These are phyloP conservation scores for Bipolaris bicolor DNA, from an alignment of 2,329 filamentous ascomycete species.

Conservation along the genomic window DNA sequence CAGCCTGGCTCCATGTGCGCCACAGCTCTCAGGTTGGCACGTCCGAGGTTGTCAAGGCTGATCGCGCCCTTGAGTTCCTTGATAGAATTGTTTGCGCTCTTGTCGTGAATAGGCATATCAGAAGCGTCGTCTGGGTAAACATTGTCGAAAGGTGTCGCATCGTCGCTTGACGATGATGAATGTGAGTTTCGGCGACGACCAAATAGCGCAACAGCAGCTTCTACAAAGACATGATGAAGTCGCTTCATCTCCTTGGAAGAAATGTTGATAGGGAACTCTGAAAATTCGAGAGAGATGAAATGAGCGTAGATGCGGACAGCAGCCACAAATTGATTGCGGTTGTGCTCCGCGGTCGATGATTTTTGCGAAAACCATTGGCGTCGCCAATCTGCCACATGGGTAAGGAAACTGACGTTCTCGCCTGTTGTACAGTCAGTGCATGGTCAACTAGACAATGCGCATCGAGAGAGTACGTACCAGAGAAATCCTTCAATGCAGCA, in stretches of 20 bases:
- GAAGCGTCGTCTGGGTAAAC: slow-evolving; percentile 17
- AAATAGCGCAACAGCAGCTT: slow-evolving; percentile 28
- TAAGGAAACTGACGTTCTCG: slow-evolving; percentile 46
- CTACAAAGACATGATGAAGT: slow-evolving; percentile 36
- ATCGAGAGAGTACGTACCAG: background rate
- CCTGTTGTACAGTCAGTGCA: slow-evolving; percentile 22
- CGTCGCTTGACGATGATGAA: slow-evolving; percentile 25
- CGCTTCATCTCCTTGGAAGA: slow-evolving; percentile 37
- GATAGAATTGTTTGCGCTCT: slow-evolving; percentile 24
- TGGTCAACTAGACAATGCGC: background rate
- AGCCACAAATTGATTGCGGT: slow-evolving; percentile 35
- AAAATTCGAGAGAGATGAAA: slow-evolving; percentile 43
- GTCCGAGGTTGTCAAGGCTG: slow-evolving; percentile 37
- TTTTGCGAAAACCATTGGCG: slow-evolving; percentile 37
- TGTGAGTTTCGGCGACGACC: slow-evolving; percentile 26
- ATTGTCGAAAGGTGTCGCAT: slow-evolving; percentile 39
- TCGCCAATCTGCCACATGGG: slow-evolving; percentile 42
- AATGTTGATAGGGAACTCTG: slow-evolving; percentile 47
- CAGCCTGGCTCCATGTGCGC: slow-evolving; percentile 27
- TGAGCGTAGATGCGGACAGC: slow-evolving; percentile 43
- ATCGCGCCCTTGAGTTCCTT: slow-evolving; percentile 21
- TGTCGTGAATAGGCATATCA: slow-evolving; percentile 22
- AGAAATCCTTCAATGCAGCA: slow-evolving; percentile 44
- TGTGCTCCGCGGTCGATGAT: slow-evolving; percentile 29
- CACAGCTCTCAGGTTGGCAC: slow-evolving; percentile 37